Evolutionary conservation across 2,329 filamentous ascomycete species (phyloP), one percentile per base, ranked within the genome.

Genomic region (Aspergillus niger): DNA sequence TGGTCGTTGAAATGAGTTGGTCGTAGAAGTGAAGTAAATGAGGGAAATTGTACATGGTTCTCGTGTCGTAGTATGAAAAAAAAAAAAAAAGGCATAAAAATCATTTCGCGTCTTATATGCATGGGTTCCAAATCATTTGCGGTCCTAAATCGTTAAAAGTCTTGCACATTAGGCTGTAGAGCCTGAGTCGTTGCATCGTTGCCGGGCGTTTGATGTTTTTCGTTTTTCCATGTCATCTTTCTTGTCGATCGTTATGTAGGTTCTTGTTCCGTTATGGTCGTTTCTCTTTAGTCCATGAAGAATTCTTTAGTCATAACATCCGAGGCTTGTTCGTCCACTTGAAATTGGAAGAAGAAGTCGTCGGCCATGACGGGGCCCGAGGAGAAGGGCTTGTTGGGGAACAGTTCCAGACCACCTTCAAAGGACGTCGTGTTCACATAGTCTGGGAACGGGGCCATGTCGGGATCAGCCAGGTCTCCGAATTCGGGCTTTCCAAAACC

Each of bases 291-390:
- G 24, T 69, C 67, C 61, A 67, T 59, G 57, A 69, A 65, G 54
- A 69, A 67, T 26, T 70, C 68, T 30, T 63, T 62, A 1, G 66
- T 62, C 66, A 69, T 63, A 50, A 63, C 64, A 30, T 70, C 67
- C 6, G 67, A 65, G 22, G 66, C 59, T 53, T 67, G 68, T n/a
- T 69, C 68, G 26, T 77, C 74, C n/a, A 74, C 67, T 47, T 75
- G 68, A 50, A 77, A 77, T 53, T 77, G 74, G 38, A 75, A 71
- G 48, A 77, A 72, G 57, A 75, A 74, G 56, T 77, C 75, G 13
- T 71, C 71, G 30, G 72, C 67, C 49, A 75, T 64, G 26, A 64
- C 44, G 22, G 65, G 39, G 13, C 65, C 65, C 11, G 64, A 63
- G 5, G 70, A 64, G 56, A 72, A 73, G 6, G 63, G 60, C 66